Percentiles rank a stretch among this genome's conserved stretches.
phyloP scores from a whole-genome alignment of 495 filamentous ascomycete species.

The Penicillium subrubescens region DNA sequence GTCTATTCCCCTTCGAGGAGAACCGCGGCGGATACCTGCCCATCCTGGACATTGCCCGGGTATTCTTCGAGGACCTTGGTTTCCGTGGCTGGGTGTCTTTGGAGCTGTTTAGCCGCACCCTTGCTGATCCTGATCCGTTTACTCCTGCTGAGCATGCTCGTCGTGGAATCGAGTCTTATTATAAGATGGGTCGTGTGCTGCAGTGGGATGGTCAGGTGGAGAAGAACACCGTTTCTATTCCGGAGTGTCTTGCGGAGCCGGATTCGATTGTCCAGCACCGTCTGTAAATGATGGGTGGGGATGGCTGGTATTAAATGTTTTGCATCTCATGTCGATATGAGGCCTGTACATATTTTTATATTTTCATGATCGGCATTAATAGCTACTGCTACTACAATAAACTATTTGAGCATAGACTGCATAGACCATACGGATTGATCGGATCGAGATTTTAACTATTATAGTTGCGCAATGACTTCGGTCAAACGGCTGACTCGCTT shows the following conservation, averaged over 20 bases:
- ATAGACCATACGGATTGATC: background rate
- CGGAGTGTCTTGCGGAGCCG: slow-evolving; percentile 13
- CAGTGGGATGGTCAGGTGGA: slow-evolving; percentile 24
- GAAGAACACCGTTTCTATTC: slow-evolving; percentile 3
- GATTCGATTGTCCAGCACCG: slow-evolving; percentile 29
- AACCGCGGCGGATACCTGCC: slow-evolving; percentile 74
- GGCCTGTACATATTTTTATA: slow-evolving; percentile 4
- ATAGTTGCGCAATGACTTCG: background rate
- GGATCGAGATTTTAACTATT: background rate
- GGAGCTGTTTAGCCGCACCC: slow-evolving; percentile 73
- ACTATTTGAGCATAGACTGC: background rate
- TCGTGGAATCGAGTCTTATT: slow-evolving; percentile 65
- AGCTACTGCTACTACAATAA: background rate
- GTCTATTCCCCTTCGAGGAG: slow-evolving; percentile 75
- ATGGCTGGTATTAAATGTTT: background rate
- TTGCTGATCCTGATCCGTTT: slow-evolving; percentile 54
- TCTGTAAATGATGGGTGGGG: slow-evolving; percentile 13
- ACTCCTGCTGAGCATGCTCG: slow-evolving; percentile 66
- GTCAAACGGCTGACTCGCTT: background rate
- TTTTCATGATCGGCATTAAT: background rate
- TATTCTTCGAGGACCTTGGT: slow-evolving; percentile 64
- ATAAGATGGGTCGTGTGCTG: slow-evolving; percentile 48
- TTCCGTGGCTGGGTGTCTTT: slow-evolving; percentile 79
- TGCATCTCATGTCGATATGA: background rate
- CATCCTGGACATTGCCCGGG: slow-evolving; percentile 57